A percentile compares a stretch with the other conserved stretches of the same genome.
These are phyloP conservation scores for Penicillium sp. DNA, from an alignment of 2,329 filamentous ascomycete genomes.

Conservation along the genomic window DNA sequence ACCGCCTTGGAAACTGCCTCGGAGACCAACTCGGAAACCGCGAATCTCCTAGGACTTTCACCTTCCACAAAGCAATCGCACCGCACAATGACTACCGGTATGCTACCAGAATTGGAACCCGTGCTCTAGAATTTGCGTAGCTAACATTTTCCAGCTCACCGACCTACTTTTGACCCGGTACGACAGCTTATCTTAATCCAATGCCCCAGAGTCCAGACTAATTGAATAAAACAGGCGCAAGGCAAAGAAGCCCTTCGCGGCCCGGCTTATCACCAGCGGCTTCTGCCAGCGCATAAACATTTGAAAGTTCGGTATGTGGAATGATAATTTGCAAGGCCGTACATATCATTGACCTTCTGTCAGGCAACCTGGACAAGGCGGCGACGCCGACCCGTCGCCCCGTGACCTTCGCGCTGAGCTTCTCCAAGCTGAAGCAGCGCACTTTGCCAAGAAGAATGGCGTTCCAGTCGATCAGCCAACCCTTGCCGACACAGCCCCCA, in stretches of 20 bases:
- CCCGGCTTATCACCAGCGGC: constrained; percentile 91
- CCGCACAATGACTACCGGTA: constrained; percentile 44
- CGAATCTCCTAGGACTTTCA: background rate
- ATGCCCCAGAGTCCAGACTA: constrained; percentile 25
- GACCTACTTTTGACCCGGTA: constrained; percentile 95
- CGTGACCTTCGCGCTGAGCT: constrained; percentile 89
- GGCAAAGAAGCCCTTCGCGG: constrained; percentile 94
- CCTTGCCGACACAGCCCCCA: constrained; percentile 47
- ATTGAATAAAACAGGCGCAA: constrained; percentile 58
- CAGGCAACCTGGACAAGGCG: constrained; percentile 83
- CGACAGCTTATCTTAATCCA: constrained; percentile 21
- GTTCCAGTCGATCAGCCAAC: constrained; percentile 49
- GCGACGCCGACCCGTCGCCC: constrained; percentile 55
- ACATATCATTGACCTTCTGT: constrained; percentile 19
- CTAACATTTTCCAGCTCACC: constrained; percentile 55
- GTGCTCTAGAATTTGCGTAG: background rate
- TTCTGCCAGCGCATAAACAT: constrained; percentile 87
- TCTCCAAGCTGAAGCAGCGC: constrained; percentile 77
- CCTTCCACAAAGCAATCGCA: background rate
- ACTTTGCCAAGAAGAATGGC: constrained; percentile 81
- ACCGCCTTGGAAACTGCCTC: too few species aligned
- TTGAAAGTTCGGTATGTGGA: constrained; percentile 72
- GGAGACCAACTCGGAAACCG: background rate
- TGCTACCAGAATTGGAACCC: constrained; percentile 1
- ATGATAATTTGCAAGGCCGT: background rate